A percentile compares a stretch with the other conserved stretches of the same genome.
phyloP scores from a whole-genome alignment of 2,329 filamentous ascomycete genomes.

The Diaporthe vexans region DNA sequence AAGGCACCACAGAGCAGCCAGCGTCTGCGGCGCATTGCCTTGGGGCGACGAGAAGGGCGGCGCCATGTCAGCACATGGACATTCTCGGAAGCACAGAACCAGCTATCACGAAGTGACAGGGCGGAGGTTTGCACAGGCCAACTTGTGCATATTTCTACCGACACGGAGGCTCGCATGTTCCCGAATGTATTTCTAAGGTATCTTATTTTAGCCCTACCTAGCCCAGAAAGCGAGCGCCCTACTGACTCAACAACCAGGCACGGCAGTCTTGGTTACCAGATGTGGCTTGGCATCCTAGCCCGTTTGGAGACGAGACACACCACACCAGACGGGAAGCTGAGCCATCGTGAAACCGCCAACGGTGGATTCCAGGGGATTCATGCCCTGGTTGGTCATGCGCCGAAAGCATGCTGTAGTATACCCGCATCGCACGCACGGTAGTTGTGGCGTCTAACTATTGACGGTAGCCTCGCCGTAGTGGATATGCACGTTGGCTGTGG shows the following conservation, averaged over 20 bases:
- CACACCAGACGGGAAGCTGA: slow-evolving; percentile 2
- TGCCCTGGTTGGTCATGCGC: slow-evolving; percentile 22
- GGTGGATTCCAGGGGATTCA: slow-evolving; percentile 3
- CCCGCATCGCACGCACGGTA: background rate
- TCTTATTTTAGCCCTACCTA: slow-evolving; percentile 17
- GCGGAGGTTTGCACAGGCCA: slow-evolving; percentile 1
- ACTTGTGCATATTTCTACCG: background rate
- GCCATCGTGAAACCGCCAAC: slow-evolving; percentile 15
- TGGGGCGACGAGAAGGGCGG: slow-evolving; percentile 34
- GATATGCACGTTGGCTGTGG: background rate
- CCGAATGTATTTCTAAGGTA: background rate
- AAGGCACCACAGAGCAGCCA: slow-evolving; percentile 35
- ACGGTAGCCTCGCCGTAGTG: slow-evolving; percentile 17
- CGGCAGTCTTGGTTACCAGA: background rate
- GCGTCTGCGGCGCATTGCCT: slow-evolving; percentile 36
- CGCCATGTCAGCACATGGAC: slow-evolving; percentile 4
- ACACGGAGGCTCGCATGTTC: background rate
- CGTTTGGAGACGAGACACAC: slow-evolving; percentile 5
- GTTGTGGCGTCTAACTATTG: slow-evolving; percentile 11
- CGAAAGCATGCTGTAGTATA: background rate
- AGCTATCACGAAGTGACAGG: background rate
- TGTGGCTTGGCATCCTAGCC: slow-evolving; percentile 4
- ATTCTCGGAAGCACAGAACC: slow-evolving; percentile 7
- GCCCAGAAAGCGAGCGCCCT: background rate
- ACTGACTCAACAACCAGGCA: slow-evolving; percentile 29